Evolutionary conservation across 1,284 basidiomycete species (phyloP).

Genomic region (Pulveroboletus sp.): DNA sequence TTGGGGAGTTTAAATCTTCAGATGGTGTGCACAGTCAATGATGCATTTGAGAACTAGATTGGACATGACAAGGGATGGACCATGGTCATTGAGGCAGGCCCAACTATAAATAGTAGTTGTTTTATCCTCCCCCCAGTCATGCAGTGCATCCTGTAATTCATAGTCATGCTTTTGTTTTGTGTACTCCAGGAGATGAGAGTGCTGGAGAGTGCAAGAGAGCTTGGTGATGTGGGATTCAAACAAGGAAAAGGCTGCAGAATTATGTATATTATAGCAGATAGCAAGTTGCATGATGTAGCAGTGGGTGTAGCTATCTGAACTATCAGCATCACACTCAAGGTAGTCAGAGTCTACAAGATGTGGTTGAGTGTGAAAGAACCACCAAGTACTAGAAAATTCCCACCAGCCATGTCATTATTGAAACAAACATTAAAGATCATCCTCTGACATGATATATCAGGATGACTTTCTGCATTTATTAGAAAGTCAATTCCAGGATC

Average conservation of each 20-base stretch:
- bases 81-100: conserved; percentile 6
- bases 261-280: conserved; percentile 9
- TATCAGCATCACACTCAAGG: not conserved
- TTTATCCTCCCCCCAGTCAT: conserved; percentile 4
- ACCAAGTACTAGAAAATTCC: conserved; percentile 8
- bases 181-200: not conserved
- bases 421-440: conserved; percentile 20
- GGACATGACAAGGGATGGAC: conserved; percentile 23
- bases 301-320: too few species aligned
- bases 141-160: not conserved
- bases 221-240: not conserved
- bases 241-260: not conserved
- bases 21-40: conserved; percentile 21
- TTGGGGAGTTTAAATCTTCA: conserved; percentile 11
- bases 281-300: not conserved
- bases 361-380: not conserved
- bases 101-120: not conserved
- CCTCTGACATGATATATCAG: too few species aligned
- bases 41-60: conserved; percentile 21
- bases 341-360: not conserved
- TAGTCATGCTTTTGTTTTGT: not conserved
- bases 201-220: not conserved
- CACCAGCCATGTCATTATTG: conserved; percentile 19
- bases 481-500: conserved; percentile 23
- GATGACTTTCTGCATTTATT: conserved; percentile 25